Conservation (phyloP, 148 eudicot species). For the Nepenthes mirabilis region DNA sequence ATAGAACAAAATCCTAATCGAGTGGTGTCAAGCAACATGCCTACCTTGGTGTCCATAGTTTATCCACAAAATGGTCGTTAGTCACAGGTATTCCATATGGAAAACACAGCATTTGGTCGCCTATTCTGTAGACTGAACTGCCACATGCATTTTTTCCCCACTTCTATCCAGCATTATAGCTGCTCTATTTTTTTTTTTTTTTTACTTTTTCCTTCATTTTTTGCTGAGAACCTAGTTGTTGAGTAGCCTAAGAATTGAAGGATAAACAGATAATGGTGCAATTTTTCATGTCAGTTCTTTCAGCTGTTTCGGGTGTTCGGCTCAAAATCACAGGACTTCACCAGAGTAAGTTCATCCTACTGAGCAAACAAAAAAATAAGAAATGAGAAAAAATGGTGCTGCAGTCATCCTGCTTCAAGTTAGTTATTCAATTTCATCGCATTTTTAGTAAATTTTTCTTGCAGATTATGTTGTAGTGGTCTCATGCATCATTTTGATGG, state of each 20-base stretch:
- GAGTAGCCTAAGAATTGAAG: not conserved
- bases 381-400: not conserved
- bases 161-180: not conserved
- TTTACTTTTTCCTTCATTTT: not conserved
- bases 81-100: not conserved
- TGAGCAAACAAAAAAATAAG: too few relatives aligned
- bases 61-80: not conserved
- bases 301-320: constrained; percentile 50
- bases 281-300: constrained; percentile 32
- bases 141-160: too few relatives aligned
- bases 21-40: too few relatives aligned
- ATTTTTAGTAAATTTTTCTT: not conserved
- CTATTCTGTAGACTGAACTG: not conserved
- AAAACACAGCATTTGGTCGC: not conserved
- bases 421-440: not conserved
- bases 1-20: too few relatives aligned
- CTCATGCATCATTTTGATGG: constrained; percentile 47
- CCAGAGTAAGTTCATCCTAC: constrained; percentile 30
- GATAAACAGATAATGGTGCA: not conserved
- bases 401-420: not conserved
- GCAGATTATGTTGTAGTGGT: constrained; percentile 39
- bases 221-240: not conserved
- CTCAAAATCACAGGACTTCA: constrained; percentile 42
- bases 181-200: not conserved
- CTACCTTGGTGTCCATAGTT: too few relatives aligned